A percentile compares a stretch with the other conserved stretches of the same genome.
Evolutionary conservation across 1,284 basidiomycete genomes (phyloP).

Genomic region (Neolentinus lepideus): DNA sequence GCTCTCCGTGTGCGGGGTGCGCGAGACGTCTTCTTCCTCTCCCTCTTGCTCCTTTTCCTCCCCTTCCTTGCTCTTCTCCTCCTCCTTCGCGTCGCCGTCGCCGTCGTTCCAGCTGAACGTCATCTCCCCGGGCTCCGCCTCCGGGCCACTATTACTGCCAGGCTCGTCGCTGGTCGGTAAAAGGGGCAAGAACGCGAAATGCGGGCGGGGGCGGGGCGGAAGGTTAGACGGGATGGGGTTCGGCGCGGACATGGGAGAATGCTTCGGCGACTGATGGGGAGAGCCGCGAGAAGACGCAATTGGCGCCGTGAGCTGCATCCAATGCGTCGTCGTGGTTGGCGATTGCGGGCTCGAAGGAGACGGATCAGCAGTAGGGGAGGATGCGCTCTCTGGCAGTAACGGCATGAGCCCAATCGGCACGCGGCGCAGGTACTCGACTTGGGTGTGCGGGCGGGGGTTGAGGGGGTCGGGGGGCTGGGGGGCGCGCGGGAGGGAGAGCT

Average conservation of each 20-base stretch:
- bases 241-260: not conserved
- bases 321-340: not conserved
- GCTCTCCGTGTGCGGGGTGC: not conserved
- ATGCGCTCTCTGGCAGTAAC: not conserved
- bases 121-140: not conserved
- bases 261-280: not conserved
- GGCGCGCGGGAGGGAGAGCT: slow-evolving; percentile 25
- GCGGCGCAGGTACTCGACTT: not conserved
- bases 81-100: not conserved
- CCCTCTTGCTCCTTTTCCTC: not conserved
- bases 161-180: not conserved
- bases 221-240: not conserved
- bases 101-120: not conserved
- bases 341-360: not conserved
- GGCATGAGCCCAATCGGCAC: not conserved
- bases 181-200: not conserved
- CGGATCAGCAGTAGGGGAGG: not conserved
- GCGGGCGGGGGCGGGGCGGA: not conserved
- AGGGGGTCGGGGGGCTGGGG: slow-evolving; percentile 13
- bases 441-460: not conserved
- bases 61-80: not conserved
- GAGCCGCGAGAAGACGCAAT: not conserved
- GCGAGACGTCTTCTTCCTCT: not conserved
- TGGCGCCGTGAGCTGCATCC: not conserved
- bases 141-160: not conserved